phyloP scores from a whole-genome alignment of 1,284 basidiomycete genomes.

The Malassezia vespertilionis region DNA sequence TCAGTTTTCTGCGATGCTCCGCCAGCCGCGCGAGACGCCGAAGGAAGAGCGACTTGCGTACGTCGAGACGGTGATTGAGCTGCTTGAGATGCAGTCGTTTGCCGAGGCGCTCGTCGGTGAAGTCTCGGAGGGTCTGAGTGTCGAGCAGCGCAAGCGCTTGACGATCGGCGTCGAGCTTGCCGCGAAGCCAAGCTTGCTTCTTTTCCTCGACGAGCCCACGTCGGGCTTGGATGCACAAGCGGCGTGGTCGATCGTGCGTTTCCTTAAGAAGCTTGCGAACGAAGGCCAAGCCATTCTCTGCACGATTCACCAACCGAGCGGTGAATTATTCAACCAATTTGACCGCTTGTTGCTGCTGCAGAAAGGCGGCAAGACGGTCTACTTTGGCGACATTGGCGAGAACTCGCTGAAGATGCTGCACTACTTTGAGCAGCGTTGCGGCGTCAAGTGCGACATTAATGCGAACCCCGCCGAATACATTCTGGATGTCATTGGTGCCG shows the following conservation, averaged over 20 bases:
- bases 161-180: constrained; percentile 40
- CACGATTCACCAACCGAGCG: constrained; percentile 49
- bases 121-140: constrained; percentile 27
- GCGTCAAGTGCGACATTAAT: constrained; percentile 48
- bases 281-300: constrained; percentile 46
- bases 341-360: constrained; percentile 34
- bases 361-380: constrained; percentile 32
- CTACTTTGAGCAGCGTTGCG: constrained; percentile 62
- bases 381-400: constrained; percentile 61
- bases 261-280: constrained; percentile 46
- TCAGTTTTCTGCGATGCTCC: constrained; percentile 32
- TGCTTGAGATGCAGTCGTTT: constrained; percentile 33
- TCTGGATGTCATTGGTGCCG: constrained; percentile 39
- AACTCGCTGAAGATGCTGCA: constrained; percentile 55
- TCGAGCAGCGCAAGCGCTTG: constrained; percentile 35
- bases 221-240: constrained; percentile 30
- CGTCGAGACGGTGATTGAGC: constrained; percentile 30
- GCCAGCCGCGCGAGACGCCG: constrained; percentile 29
- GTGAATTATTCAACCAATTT: constrained; percentile 33
- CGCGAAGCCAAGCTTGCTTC: constrained; percentile 33
- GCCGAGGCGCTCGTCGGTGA: constrained; percentile 37
- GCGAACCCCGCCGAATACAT: constrained; percentile 41
- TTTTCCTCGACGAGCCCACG: constrained; percentile 42
- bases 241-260: constrained; percentile 35
- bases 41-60: constrained; percentile 26